phyloP scores from a whole-genome alignment of 805 yeast species.

The Lachancea sp. region DNA sequence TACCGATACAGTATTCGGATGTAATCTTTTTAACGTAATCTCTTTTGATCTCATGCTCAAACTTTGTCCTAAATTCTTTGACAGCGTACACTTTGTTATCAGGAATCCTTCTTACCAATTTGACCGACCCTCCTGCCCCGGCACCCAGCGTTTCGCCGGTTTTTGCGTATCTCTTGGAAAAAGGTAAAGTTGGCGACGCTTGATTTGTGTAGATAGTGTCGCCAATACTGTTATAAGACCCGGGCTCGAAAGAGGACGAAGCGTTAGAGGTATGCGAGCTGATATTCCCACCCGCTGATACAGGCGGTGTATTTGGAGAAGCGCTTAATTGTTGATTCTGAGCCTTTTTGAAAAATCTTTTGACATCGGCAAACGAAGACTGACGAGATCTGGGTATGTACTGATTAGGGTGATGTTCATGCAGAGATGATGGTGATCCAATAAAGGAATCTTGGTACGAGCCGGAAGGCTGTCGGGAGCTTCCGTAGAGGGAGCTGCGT shows the following conservation, averaged over 20 bases:
- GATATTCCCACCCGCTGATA: conserved; percentile 11
- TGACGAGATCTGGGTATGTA: conserved; percentile 47
- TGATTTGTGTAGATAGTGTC: conserved; percentile 33
- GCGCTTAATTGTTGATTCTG: conserved; percentile 14
- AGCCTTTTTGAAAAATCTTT: conserved; percentile 57
- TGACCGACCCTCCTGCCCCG: conserved; percentile 92
- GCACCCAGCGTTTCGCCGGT: conserved; percentile 86
- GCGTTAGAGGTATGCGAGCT: conserved; percentile 17
- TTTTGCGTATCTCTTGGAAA: conserved; percentile 69
- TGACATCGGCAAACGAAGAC: conserved; percentile 72
- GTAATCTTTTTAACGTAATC: conserved; percentile 91
- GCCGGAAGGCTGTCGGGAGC: conserved; percentile 32
- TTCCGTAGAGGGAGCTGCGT: conserved; percentile 30
- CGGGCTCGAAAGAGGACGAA: conserved; percentile 23
- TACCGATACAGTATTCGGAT: conserved; percentile 90
- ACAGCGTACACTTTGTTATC: conserved; percentile 82
- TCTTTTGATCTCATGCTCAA: conserved; percentile 64
- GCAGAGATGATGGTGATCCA: conserved; percentile 33
- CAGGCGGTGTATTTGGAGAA: conserved; percentile 22
- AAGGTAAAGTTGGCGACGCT: conserved; percentile 44
- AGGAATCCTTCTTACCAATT: conserved; percentile 56
- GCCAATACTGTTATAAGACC: conserved; percentile 35
- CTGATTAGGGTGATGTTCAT: conserved; percentile 34
- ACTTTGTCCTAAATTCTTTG: conserved; percentile 79
- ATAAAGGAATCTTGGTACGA: conserved; percentile 22